Base-by-base conservation (phyloP, 768 basidiomycete species). In the Amanita thiersii region DNA sequence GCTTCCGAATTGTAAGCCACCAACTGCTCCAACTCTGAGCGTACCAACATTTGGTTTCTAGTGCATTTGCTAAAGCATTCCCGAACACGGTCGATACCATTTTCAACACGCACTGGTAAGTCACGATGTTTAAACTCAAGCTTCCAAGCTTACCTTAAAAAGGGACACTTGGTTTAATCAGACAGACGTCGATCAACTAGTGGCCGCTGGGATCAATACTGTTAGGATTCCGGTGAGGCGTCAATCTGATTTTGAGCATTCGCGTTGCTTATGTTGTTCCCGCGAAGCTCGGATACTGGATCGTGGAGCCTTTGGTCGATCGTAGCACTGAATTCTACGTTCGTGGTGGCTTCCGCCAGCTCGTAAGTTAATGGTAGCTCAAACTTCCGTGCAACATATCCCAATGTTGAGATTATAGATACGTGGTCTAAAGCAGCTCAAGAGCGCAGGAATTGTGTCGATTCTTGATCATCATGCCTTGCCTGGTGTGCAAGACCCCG, bases 271-370 rank as follows among this genome's bases (percentile, higher is more conserved):
- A 19, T 36, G 19, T n/a, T n/a, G n/a, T 26, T 36, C 14, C 1
- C 32, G 1, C 24, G 3, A 29, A 86, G 84, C 73, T 88, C 29
- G 86, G 86, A 0, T 89, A 81, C 55, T 89, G 86, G 86, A 78
- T 88, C 35, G 63, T 89, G 5, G 86, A 89, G 53, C 68, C 65
- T 2, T 62, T 89, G 5, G 86, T 88, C 0, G 54, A 87, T 53
- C 69, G 78, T 3, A 50, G 51, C 1, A 64, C 60, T 1, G 86
- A 88, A 53, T 71, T 66, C 34, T 88, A 70, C 54, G 80, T 84
- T 10, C 70, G 74, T 25, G 86, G 86, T 14, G 86, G 86, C 20
- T 67, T 89, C 24, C 41, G 51, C 2, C 72, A 79, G 37, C 67
- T 89, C 25, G 86, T 85, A 46, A 38, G 72, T 54, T 12, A 23